Evolutionary conservation across 345 rosid genomes (phyloP).

Genomic region (Acer campestre): DNA sequence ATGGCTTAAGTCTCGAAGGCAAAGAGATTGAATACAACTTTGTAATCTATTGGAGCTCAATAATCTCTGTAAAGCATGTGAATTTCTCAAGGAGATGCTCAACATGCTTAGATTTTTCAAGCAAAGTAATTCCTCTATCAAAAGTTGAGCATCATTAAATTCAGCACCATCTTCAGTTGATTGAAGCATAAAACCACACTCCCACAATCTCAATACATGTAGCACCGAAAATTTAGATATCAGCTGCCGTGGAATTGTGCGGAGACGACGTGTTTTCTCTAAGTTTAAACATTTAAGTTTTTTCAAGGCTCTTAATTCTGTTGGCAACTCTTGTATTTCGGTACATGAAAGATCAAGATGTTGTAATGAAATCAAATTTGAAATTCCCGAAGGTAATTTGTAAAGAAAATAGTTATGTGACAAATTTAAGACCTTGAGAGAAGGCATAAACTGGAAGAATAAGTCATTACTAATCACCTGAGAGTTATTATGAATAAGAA

Average conservation of each 20-base stretch:
- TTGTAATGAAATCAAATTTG: not conserved
- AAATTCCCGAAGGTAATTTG: not conserved
- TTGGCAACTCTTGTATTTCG: not conserved
- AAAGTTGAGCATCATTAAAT: not conserved
- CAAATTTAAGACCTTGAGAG: conserved; percentile 1
- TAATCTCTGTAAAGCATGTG: not conserved
- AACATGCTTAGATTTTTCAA: not conserved
- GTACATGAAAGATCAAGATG: not conserved
- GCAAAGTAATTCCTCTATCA: conserved; percentile 4
- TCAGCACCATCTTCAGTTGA: not conserved
- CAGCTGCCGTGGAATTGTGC: not conserved
- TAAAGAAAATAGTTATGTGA: not conserved
- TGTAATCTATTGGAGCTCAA: not conserved
- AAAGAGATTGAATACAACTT: not conserved
- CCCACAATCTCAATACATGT: not conserved
- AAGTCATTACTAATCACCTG: not conserved
- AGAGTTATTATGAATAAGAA: not conserved
- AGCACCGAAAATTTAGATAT: not conserved
- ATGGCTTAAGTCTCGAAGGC: not conserved
- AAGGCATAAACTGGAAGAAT: conserved; percentile 2
- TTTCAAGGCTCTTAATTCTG: not conserved
- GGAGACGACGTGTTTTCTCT: not conserved
- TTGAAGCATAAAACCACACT: not conserved
- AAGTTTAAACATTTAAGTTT: not conserved
- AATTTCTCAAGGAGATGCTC: not conserved